Conservation (phyloP, 164 flowering plant genomes). For the Euptelea pleiosperma region DNA sequence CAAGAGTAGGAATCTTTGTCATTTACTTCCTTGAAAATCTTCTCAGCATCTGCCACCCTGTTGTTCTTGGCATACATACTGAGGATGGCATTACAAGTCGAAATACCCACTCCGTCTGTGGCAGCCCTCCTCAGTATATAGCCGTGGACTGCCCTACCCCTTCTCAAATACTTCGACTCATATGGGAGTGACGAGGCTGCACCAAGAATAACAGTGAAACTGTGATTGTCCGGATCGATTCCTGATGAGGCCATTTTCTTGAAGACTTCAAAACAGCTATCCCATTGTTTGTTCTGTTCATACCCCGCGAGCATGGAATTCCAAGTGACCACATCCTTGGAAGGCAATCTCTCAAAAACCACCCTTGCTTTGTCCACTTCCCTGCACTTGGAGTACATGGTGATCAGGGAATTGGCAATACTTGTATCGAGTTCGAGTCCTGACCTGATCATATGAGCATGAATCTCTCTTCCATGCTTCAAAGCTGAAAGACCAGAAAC, state of each 20-base stretch:
- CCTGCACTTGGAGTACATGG: conserved; percentile 34
- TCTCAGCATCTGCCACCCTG: conserved; percentile 21
- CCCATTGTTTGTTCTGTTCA: conserved; percentile 25
- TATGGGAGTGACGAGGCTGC: conserved; percentile 20
- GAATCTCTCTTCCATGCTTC: conserved; percentile 28
- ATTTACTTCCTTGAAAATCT: conserved; percentile 19
- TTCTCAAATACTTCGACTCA: conserved; percentile 6
- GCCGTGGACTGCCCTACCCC: conserved; percentile 29
- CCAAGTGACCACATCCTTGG: conserved; percentile 32
- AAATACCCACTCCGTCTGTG: neutral
- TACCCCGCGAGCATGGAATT: conserved; percentile 34
- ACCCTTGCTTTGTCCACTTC: conserved; percentile 18
- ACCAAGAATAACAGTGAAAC: conserved; percentile 24
- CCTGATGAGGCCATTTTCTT: conserved; percentile 23
- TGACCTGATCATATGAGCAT: conserved; percentile 22
- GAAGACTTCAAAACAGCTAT: conserved; percentile 24
- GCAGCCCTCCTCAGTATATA: conserved; percentile 23
- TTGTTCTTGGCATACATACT: conserved; percentile 30
- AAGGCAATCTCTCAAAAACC: conserved; percentile 22
- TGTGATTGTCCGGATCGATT: conserved; percentile 27
- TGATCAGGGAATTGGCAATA: conserved; percentile 31
- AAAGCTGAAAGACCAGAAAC: conserved; percentile 25
- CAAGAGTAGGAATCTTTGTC: conserved; percentile 32
- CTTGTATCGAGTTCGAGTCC: conserved; percentile 25
- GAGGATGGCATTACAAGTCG: conserved; percentile 27